phyloP scores from a whole-genome alignment of 208 protist genomes.

The Crithidia sp. region DNA sequence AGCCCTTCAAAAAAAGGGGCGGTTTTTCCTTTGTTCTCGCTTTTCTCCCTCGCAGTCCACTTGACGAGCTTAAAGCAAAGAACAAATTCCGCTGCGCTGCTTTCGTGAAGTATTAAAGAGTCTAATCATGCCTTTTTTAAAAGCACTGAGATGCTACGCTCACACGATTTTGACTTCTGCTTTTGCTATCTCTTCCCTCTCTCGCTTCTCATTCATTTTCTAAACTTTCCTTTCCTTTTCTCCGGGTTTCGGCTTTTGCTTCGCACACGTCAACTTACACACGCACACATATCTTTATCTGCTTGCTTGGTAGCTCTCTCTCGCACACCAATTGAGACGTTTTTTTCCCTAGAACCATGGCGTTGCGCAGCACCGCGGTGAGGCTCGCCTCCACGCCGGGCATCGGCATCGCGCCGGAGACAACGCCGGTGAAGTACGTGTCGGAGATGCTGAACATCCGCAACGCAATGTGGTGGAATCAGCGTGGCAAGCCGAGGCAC shows the following conservation, averaged over 20 bases:
- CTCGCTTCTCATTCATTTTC: neutral
- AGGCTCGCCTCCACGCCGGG: constrained; percentile 68
- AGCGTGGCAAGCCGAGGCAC: constrained; percentile 56
- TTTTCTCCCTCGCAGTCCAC: too few relatives aligned
- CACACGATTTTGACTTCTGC: too few relatives aligned
- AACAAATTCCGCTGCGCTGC: too few relatives aligned
- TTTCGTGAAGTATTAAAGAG: too few relatives aligned
- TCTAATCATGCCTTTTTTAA: too few relatives aligned
- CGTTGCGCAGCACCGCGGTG: constrained; percentile 44
- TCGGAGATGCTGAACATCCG: constrained; percentile 89
- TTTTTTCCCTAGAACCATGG: constrained; percentile 14
- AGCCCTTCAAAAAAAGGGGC: too few relatives aligned
- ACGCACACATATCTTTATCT: neutral
- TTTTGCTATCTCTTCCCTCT: too few relatives aligned
- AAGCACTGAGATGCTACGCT: too few relatives aligned
- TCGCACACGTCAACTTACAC: neutral
- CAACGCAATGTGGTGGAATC: constrained; percentile 86
- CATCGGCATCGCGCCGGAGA: constrained; percentile 88
- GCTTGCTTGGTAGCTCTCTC: neutral
- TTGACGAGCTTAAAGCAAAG: too few relatives aligned
- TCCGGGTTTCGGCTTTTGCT: neutral
- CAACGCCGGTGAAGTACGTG: constrained; percentile 91
- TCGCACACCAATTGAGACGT: neutral
- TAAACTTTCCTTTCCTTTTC: neutral
- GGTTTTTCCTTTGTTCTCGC: too few relatives aligned